Evolutionary conservation across 208 protist species (phyloP), one percentile per base, ranked within the genome.

Genomic region (Vickermania ingenoplastis): DNA sequence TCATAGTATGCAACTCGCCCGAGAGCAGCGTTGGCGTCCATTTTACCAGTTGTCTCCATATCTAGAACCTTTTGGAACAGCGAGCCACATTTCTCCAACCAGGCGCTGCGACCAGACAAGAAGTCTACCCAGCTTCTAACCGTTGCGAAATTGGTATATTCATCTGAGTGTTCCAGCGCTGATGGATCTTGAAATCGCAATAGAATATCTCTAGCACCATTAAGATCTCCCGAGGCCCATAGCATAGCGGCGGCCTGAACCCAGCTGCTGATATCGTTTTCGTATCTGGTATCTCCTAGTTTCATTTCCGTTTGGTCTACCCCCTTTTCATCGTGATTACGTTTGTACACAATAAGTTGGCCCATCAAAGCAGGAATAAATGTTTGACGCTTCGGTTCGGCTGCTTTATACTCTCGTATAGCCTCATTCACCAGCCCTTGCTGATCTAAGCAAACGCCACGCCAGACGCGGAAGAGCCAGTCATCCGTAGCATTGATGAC

Each of bases 111-210:
- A 5, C 87, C 85, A 0, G 74, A 87, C 22, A 79, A 69, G n/a
- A 96, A 81, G 30, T 96, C 89, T 14, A 95, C 70, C 89, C 91
- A 96, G 4, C 76, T 89, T 1, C 79, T 75, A 4, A 94, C 41
- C 13, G 83, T 84, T 2, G 65, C 71, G 29, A 81, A 73, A 64
- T 81, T 88, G 7, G 81, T 89, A 71, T 87, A 96, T 66, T 91
- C 84, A 57, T 94, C 78, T n/a, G 74, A 65, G 59, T 92, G 73
- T 5, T 73, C 70, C 54, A 59, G 26, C 21, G 51, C 27, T 23
- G 13, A 63, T 7, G 36, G 17, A 27, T 84, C 71, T 0, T 50
- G 59, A n/a, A 77, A 79, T 58, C 73, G 69, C 13, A 86, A 54
- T 26, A 89, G 61, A 25, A 86, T 75, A 25, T 94, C 86, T 11